Percentiles rank a stretch among this genome's conserved stretches.
Conservation (phyloP, 23 red algal genomes). For the Gracilaria gracilis region DNA sequence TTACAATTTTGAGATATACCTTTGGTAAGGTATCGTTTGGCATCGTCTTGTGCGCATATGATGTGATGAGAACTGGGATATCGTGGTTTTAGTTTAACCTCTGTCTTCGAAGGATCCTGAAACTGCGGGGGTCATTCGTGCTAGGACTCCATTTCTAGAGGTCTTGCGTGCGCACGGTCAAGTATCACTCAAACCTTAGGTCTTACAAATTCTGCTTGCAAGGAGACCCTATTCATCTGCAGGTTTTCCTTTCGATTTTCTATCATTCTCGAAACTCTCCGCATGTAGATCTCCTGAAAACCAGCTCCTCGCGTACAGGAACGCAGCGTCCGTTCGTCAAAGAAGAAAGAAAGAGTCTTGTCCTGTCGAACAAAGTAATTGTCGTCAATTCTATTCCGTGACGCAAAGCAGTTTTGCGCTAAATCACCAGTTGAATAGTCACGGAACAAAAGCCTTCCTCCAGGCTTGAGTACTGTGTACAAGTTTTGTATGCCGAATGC, state of each 20-base stretch:
- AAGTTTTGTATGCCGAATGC: slow-evolving; percentile 44
- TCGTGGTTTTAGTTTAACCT: too few species aligned
- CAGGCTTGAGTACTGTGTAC: slow-evolving; percentile 62
- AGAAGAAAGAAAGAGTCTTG: slow-evolving; percentile 83
- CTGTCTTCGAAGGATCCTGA: too few species aligned
- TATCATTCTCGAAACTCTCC: slow-evolving; percentile 47
- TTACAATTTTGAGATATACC: too few species aligned
- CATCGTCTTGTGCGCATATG: too few species aligned
- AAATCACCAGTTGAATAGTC: slow-evolving; percentile 91
- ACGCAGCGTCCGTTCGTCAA: slow-evolving; percentile 55
- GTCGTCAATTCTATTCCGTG: slow-evolving; percentile 48
- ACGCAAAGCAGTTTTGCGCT: slow-evolving; percentile 66
- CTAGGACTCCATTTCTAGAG: too few species aligned
- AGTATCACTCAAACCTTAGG: not conserved
- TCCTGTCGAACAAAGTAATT: slow-evolving; percentile 87
- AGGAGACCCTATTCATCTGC: slow-evolving; percentile 73
- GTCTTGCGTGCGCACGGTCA: not conserved
- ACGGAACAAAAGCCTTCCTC: slow-evolving; percentile 79
- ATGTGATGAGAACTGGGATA: too few species aligned
- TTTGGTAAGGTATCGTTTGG: too few species aligned
- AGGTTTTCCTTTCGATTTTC: slow-evolving; percentile 74
- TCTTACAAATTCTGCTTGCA: slow-evolving; percentile 65
- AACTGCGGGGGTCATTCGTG: too few species aligned
- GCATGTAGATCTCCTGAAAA: slow-evolving; percentile 53
- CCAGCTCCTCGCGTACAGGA: slow-evolving; percentile 40